Evolutionary conservation across 2,329 filamentous ascomycete species (phyloP), one percentile per base, ranked within the genome.

Genomic region (Pseudogymnoascus sp.): DNA sequence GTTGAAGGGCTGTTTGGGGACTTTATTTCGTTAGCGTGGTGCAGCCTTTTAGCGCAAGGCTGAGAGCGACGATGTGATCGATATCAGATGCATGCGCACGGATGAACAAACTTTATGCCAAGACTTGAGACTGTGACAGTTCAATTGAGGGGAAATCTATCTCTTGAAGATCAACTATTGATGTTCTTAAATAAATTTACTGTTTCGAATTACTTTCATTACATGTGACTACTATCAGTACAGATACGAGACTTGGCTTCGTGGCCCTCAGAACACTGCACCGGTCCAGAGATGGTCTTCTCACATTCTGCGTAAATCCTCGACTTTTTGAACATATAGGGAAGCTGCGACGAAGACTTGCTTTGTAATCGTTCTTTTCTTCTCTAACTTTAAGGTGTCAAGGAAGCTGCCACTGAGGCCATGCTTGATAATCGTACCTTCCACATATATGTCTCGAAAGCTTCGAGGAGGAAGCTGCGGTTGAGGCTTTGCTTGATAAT

Each of bases 11-110:
- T 58, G 39, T 58, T 33, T 33, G 29, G 29, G 48, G 31, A 31
- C 27, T 58, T 58, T 58, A 58, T 58, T 58, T 58, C 27, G 27
- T 58, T 58, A 58, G 48, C 48, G 48, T 21, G 27, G 48, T 58
- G 7, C 27, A 58, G 48, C 48, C 48, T 58, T 58, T 58, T 33
- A 58, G 35, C 27, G 35, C 35, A 60, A 60, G 33, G 58, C 58
- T 58, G 48, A 33, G 48, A 25, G 13, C n/a, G 48, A 12, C 13
- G 39, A 42, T 42, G 39, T 4, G 18, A 42, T 42, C 18, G 39
- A 42, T 42, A 42, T 21, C 15, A 42, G 39, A 25, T 42, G 8
- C 25, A 8, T 18, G 18, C 18, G 18, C 39, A 42, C 15, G 39
- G 39, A 25, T 42, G 39, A 10, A 5, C 15, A 21, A 12, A 12